Percentiles rank a stretch among this genome's conserved stretches.
phyloP scores from a whole-genome alignment of 345 rosid species.

The Eucalyptus pumila region DNA sequence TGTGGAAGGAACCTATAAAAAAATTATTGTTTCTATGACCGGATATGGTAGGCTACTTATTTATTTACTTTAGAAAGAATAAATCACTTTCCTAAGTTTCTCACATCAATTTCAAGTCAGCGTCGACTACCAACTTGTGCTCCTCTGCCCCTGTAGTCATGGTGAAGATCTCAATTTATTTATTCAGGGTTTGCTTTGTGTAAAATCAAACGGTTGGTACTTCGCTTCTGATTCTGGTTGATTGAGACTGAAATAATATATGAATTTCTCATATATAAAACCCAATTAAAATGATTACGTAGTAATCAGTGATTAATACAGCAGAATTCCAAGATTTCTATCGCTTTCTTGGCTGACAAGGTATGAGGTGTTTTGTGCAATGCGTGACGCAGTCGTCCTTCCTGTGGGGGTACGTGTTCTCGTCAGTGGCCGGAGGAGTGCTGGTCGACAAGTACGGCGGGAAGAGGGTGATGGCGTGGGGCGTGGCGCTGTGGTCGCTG shows the following conservation, averaged over 20 bases:
- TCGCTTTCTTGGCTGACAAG: background rate
- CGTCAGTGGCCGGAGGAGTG: conserved; percentile 82
- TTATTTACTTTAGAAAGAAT: background rate
- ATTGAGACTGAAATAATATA: background rate
- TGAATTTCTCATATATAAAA: background rate
- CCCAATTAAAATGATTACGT: background rate
- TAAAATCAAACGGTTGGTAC: background rate
- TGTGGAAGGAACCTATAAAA: background rate
- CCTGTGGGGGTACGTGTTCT: conserved; percentile 93
- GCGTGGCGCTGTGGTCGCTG: conserved; percentile 79
- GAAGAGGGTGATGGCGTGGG: conserved; percentile 77
- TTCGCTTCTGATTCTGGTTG: background rate
- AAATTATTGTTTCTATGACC: background rate
- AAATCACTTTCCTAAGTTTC: background rate
- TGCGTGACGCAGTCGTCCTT: conserved; percentile 56
- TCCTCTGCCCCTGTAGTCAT: background rate
- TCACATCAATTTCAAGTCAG: background rate
- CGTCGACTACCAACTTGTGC: background rate
- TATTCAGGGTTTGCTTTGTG: background rate
- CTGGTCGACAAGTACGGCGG: conserved; percentile 88
- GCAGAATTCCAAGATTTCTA: background rate
- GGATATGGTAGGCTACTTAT: background rate
- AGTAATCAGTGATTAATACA: background rate
- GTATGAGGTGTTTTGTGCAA: background rate
- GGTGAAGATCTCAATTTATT: background rate